phyloP scores from a whole-genome alignment of 345 rosid species.

The Eucalyptus sideroxylon region DNA sequence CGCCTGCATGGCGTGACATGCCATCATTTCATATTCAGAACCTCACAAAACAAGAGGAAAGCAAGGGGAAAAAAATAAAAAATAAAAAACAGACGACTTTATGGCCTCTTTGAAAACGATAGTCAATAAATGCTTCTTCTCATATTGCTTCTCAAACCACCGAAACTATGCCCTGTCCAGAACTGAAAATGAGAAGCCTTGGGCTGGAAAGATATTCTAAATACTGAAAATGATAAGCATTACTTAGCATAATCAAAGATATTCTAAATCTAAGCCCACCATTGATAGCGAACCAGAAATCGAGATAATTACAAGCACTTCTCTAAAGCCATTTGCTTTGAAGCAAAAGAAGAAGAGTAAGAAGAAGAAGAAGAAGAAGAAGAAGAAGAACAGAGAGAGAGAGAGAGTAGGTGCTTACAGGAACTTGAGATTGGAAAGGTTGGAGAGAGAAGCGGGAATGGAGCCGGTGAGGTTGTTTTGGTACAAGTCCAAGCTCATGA shows the following conservation, averaged over 20 bases:
- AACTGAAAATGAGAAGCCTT: not conserved
- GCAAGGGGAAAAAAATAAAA: not conserved
- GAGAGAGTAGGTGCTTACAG: slow-evolving; percentile 11
- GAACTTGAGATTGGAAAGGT: slow-evolving; percentile 50
- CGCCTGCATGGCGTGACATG: slow-evolving; percentile 25
- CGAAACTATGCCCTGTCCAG: not conserved
- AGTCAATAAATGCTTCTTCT: not conserved
- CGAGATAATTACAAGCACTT: not conserved
- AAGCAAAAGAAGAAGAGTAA: too few species aligned
- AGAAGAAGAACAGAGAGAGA: not conserved
- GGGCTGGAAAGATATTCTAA: not conserved
- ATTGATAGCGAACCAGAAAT: not conserved
- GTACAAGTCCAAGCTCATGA: slow-evolving; percentile 60
- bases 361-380: too few species aligned
- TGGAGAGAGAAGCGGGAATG: slow-evolving; percentile 49
- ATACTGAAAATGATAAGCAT: not conserved
- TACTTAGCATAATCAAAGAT: not conserved
- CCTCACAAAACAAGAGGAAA: not conserved
- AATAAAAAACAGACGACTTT: not conserved
- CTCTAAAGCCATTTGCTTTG: not conserved
- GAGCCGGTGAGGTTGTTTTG: slow-evolving; percentile 48
- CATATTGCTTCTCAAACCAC: not conserved
- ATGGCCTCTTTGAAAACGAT: not conserved
- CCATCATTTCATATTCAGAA: not conserved
- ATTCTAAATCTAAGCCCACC: not conserved